phyloP scores from a whole-genome alignment of 108 stramenopile species.

The Skeletonema grethae region DNA sequence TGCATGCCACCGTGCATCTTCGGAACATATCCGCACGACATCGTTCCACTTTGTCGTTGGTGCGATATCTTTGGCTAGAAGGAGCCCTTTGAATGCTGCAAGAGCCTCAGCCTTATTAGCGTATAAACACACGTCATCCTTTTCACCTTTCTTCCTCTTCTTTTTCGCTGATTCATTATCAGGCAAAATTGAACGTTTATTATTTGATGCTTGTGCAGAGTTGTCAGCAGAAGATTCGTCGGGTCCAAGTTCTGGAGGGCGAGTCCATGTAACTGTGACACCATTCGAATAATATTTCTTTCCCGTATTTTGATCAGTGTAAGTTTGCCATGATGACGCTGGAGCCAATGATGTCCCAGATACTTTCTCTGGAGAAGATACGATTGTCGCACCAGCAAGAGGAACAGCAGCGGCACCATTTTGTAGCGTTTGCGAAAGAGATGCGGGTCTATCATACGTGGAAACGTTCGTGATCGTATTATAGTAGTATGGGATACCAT shows the following conservation, averaged over 20 bases:
- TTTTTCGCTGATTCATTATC: slow-evolving; percentile 44
- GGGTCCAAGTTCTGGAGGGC: slow-evolving; percentile 54
- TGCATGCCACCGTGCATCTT: slow-evolving; percentile 72
- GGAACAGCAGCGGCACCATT: slow-evolving; percentile 14
- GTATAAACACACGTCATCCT: slow-evolving; percentile 38
- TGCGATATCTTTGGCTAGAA: slow-evolving; percentile 71
- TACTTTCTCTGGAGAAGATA: not conserved
- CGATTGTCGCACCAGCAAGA: not conserved
- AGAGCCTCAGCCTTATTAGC: slow-evolving; percentile 72
- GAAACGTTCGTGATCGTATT: slow-evolving; percentile 62
- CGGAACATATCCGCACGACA: slow-evolving; percentile 63
- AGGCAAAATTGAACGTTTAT: not conserved
- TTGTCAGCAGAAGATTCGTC: slow-evolving; percentile 5
- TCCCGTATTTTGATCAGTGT: slow-evolving; percentile 64
- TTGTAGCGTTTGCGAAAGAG: slow-evolving; percentile 19
- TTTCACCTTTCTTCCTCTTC: slow-evolving; percentile 17
- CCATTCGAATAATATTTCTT: slow-evolving; percentile 87
- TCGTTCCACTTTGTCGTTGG: slow-evolving; percentile 80
- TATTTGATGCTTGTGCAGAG: not conserved
- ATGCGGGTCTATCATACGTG: slow-evolving; percentile 64
- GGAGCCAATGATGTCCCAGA: slow-evolving; percentile 5
- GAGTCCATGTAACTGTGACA: slow-evolving; percentile 75
- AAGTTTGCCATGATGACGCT: slow-evolving; percentile 58
- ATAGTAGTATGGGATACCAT: slow-evolving; percentile 67
- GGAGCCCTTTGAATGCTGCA: slow-evolving; percentile 81